A percentile compares a stretch with the other conserved stretches of the same genome.
Evolutionary conservation across 2,329 filamentous ascomycete genomes (phyloP).

Genomic region (Hypoxylon sp.): DNA sequence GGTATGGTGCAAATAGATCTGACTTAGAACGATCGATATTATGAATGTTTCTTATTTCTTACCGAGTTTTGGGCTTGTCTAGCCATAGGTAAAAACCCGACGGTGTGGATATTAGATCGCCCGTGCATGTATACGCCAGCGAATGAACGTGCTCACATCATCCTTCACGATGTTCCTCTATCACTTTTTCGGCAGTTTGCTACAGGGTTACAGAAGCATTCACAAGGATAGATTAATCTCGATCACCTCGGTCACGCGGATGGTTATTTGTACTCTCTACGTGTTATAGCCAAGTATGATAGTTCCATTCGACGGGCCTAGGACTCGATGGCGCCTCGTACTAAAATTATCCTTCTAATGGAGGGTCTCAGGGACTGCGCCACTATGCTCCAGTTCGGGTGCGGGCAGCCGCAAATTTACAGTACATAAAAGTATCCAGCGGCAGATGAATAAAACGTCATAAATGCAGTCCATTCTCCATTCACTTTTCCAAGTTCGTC

Average conservation of each 20-base stretch:
- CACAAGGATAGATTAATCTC: conserved; percentile 36
- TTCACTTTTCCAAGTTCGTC: conserved; percentile 33
- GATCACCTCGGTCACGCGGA: conserved; percentile 41
- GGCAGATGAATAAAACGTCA: conserved; percentile 40
- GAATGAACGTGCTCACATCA: conserved; percentile 34
- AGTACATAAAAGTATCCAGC: conserved; percentile 20
- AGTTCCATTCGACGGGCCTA: conserved; percentile 18
- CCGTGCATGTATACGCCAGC: conserved; percentile 32
- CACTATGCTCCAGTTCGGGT: conserved; percentile 31
- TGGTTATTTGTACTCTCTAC: not conserved
- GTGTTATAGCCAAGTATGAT: conserved; percentile 8
- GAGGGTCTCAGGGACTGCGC: conserved; percentile 28
- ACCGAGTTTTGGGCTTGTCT: conserved; percentile 11
- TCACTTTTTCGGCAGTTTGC: conserved; percentile 21
- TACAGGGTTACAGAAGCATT: conserved; percentile 12
- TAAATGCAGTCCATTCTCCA: conserved; percentile 38
- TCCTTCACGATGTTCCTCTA: conserved; percentile 33
- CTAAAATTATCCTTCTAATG: conserved; percentile 32
- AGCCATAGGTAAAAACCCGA: conserved; percentile 34
- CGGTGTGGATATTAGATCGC: conserved; percentile 42
- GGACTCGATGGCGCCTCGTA: conserved; percentile 10
- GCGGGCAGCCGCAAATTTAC: conserved; percentile 34
- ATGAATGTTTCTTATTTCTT: conserved; percentile 23
- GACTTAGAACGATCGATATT: conserved; percentile 31
- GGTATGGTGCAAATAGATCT: conserved; percentile 37